Evolutionary conservation across 2,329 filamentous ascomycete species (phyloP), one percentile per base, ranked within the genome.

Genomic region (Elsinoe ampelina): DNA sequence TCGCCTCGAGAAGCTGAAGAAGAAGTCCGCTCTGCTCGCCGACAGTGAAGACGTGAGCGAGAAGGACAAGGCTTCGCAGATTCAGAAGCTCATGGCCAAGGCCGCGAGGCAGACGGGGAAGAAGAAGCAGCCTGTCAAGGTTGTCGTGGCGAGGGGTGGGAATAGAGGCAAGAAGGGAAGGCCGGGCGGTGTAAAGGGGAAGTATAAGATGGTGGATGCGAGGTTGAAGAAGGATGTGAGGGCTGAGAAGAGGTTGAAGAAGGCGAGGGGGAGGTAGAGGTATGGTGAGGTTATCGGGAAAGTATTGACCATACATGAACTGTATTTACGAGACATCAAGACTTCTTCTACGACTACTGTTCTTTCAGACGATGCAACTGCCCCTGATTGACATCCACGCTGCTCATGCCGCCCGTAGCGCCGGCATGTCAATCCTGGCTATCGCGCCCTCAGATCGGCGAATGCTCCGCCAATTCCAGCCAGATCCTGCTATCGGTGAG

Each of bases 221-320:
- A 81, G 93, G 64, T 83, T 96, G 83, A 96, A 96, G 83, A 97
- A 96, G 84, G 93, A 97, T 77, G 80, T 93, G 56, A 78, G 90
- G 69, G 90, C 87, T 1, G 80, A 92, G 72, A 95, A 95, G 82
- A 81, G 91, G 67, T 67, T 82, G 61, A 79, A 80, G 68, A 90
- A 95, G 77, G 87, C 84, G 76, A 81, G 82, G 20, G 48, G 48
- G 56, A 64, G 61, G 60, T 42, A 58, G 36, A 60, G 22, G 22
- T 6, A 26, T 26, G 22, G 22, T 6, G 22, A 26, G 22, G 6
- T 26, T 3, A 6, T 26, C 3, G 3, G 22, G 22, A 6, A 26
- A 26, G 22, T 26, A 26, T 26, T 6, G 22, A 26, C 6, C 22
- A 6, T 26, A 26, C 22, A 26, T 26, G 22, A 26, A 6, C 6